Base-by-base conservation (phyloP, 1,139 yeast genomes). In the Meyerozyma athensensis region DNA sequence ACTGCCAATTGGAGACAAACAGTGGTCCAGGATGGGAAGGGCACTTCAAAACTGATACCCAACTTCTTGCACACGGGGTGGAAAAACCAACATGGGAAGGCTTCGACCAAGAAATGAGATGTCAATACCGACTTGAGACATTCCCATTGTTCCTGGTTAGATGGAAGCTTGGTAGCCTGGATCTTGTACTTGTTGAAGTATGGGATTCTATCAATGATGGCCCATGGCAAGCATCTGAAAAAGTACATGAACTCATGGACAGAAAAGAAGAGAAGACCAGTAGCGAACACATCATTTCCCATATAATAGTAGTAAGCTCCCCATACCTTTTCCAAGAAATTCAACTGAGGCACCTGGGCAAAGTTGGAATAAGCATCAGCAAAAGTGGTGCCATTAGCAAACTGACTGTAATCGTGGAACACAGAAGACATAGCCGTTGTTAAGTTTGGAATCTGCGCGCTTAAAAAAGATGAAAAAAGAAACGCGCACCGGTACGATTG, bases 21-120 rank as follows among this genome's bases (percentile, higher is more conserved):
- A 22, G 74, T 73, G 39, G 62, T 63, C 57, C 68, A 56, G 9
- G 73, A 52, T 30, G 97, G 97, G 72, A 90, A 89, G 14, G 97
- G 96, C 7, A 89, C 95, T 34, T 75, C 72, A 50, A 79, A 77
- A 10, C 80, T 64, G 48, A 90, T 84, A 43, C 92, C 92, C 50
- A 87, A 73, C 49, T 69, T 68, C 43, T 81, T 75, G 65, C 96
- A 86, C 52, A 89, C 66, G 39, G 96, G 95, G 60, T 92, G 97
- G 77, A 90, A 90, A 37, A 87, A 81, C 94, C 96, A 90, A 51
- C 90, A 90, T 39, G 97, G 97, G 43, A 92, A 72, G 8, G 95
- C 96, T 64, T 90, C 97, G 39, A 90, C 95, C 44, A 90, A 62
- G 56, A 87, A 79, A 63, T 90, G 97, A 20, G 94, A 84, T 36